Evolutionary conservation across 495 filamentous ascomycete species (phyloP), one percentile per base, ranked within the genome.

Genomic region (Zalerion maritima): DNA sequence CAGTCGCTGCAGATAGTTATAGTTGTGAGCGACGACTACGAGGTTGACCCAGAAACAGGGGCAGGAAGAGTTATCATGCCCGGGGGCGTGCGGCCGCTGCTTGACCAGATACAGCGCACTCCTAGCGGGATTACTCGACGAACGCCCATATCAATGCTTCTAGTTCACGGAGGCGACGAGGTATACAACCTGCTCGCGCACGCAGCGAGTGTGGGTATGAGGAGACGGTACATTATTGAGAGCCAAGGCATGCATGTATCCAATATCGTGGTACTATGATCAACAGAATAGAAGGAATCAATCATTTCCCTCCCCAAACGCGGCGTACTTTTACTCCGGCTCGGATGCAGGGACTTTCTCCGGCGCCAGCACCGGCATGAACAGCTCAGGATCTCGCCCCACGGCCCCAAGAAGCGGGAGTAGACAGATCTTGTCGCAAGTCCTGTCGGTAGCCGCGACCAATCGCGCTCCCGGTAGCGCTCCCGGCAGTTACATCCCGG

Each of bases 191-290:
- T 76, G 34, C 41, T 91, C 2, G 63, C 49, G 28, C 55, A 54
- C 38, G 71, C 80, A 9, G 60, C 50, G 40, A 66, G 64, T 2
- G 38, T 94, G 10, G 83, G 81, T 0, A 45, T 94, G 25, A 71
- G 73, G 52, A 70, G 83, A 48, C 55, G 82, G 47, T 94, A 81
- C 47, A 71, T 69, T 42, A 68, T 94, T 24, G 70, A 75, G 38
- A 89, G 83, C 33, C 78, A 84, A 50, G 87, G 86, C 9, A 47
- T 81, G 21, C 64, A 69, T 37, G 79, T 94, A 32, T 63, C 59
- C 31, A 94, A 94, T 60, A 55, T 94, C 41, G 64, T 83, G 38
- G 73, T 93, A 43, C 46, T 81, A 45, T 72, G 60, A 62, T 20
- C 43, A 51, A 31, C 42, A 40, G 18, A 44, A 46, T 18, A 31